Evolutionary conservation across 2,329 filamentous ascomycete genomes (phyloP), one percentile per base, ranked within the genome.

Genomic region (Alternaria dauci): DNA sequence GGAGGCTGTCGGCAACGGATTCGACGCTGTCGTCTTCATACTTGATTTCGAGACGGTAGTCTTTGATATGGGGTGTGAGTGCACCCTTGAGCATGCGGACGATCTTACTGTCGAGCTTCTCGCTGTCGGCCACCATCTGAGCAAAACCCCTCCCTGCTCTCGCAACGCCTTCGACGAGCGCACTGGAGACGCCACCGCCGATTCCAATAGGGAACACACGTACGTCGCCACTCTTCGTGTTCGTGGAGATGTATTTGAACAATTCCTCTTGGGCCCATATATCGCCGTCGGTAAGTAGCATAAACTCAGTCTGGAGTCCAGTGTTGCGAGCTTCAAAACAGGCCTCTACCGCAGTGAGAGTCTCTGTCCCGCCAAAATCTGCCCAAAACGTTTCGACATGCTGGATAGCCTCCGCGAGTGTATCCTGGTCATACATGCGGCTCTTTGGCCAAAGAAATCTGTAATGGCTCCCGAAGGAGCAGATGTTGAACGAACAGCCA

Each of bases 11-110:
- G 8, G 58, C 16, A 18, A 60, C 47, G 18, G 25, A 41, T 12
- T 60, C 47, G 5, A 57, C 46, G 25, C 34, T 60, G 20, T 39
- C 58, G 26, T 60, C 41, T 52, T 60, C 58, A 9, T 57, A 60
- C 30, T 47, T 60, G 53, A 57, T 26, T 25, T 56, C 58, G 25
- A 60, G 46, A 46, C 46, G 18, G 42, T 60, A 57, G 8, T 60
- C 46, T 9, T 60, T 34, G 32, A 52, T 46, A 12, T 60, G 53
- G 12, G 53, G 39, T 12, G 53, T 60, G 34, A 57, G 53, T n/a
- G 58, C 52, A 41, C 58, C 58, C 34, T 60, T 60, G 5, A 60
- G 53, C 57, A 60, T 60, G 7, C 58, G 52, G 34, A 60, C 46
- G 28, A 60, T 56, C 16, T 57, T 60, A 20, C 46, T 52, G 5